Conservation (phyloP, 192 early-diverging fungal species). For the Oehlia diaphana region DNA sequence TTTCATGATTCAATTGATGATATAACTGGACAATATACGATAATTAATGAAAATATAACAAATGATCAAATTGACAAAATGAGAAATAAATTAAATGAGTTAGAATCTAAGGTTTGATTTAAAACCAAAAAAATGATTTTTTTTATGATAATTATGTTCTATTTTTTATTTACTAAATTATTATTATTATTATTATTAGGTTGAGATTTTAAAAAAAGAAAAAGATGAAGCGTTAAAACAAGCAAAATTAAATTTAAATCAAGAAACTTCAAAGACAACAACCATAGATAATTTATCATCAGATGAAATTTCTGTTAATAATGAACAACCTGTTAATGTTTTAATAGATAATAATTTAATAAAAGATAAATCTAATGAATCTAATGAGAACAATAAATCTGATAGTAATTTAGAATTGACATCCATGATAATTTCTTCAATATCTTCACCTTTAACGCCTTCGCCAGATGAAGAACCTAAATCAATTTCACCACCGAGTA, state of each 20-base stretch:
- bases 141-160: background rate
- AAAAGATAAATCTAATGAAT: too few relatives aligned
- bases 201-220: background rate
- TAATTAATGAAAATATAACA: background rate
- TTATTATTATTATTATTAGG: slow-evolving; percentile 5
- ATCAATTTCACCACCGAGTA: background rate
- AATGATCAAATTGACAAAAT: background rate
- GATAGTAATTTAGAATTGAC: background rate
- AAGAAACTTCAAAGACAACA: too few relatives aligned
- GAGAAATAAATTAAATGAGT: background rate
- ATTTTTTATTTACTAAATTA: background rate
- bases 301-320: background rate
- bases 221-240: background rate
- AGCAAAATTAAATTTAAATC: background rate
- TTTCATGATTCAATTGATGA: slow-evolving; percentile 38
- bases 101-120: background rate
- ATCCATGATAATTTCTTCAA: background rate
- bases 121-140: too few relatives aligned
- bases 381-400: too few relatives aligned
- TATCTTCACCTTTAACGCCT: slow-evolving; percentile 29
- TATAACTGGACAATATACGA: slow-evolving; percentile 35
- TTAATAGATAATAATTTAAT: background rate
- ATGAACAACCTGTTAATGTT: background rate
- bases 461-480: background rate
- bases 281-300: background rate